Evolutionary conservation across 2,329 filamentous ascomycete genomes (phyloP), one percentile per base, ranked within the genome.

Genomic region (Berkeleyomyces basicola): DNA sequence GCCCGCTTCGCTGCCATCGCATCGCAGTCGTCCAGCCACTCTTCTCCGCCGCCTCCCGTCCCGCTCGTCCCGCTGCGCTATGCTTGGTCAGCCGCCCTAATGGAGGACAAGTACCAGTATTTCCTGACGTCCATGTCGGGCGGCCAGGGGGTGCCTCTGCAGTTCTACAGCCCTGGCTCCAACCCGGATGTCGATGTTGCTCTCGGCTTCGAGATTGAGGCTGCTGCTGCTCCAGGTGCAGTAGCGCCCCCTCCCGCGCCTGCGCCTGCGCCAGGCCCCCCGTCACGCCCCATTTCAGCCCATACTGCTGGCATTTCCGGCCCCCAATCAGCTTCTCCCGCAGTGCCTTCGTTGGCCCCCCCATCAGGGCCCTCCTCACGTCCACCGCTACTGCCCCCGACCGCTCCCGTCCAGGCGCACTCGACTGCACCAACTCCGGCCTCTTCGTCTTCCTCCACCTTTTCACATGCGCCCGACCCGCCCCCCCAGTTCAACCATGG

Each of bases 71-170:
- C 42, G 23, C 40, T 49, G 46, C 51, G 58, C 47, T 55, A 58
- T 39, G 49, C 49, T 14, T 51, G 58, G n/a, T n/a, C 11, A 14
- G 31, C 16, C 57, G 51, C 43, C 49, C 67, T 66, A 63, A 83
- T 83, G 80, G 77, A 76, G 69, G 79, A 81, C 66, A 80, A 79
- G 68, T 82, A 82, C 67, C 77, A 79, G 59, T 76, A 78, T 66
- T 81, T 82, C 67, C 72, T 82, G 62, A 75, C 78, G 67, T 78
- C 78, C 42, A 77, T 79, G 75, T 74, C 76, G 64, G 78, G 67
- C 51, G 71, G 73, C 55, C 73, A 74, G 65, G 49, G 14, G 7
- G 49, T n/a, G 49, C 23, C 49, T 36, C 31, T 53, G 49, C 33
- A 36, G 31, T 36, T 53, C 49, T 53, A 53, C 49, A 53, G 49